phyloP scores from a whole-genome alignment of 148 eudicot species.

The Beta vulgaris region DNA sequence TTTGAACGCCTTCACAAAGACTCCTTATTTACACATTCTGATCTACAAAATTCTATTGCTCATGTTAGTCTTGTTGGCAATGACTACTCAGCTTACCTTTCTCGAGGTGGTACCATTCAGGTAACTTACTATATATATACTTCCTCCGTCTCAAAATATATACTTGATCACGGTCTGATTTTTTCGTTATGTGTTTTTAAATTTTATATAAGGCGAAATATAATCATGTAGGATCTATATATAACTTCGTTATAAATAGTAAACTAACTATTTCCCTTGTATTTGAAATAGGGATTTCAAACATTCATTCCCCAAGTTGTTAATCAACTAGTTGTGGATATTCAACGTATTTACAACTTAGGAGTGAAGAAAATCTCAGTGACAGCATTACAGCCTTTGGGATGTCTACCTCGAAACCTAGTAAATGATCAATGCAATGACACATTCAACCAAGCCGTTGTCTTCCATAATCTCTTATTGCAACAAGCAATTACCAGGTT shows the following conservation, averaged over 20 bases:
- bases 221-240: too few species aligned
- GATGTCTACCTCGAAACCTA: slow-evolving; percentile 62
- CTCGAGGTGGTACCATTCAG: slow-evolving; percentile 47
- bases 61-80: slow-evolving; percentile 68
- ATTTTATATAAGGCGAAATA: too few species aligned
- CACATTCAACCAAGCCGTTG: slow-evolving; percentile 22
- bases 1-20: slow-evolving; percentile 40
- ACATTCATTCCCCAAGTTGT: slow-evolving; percentile 45
- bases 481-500: slow-evolving; percentile 25
- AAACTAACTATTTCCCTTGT: background rate
- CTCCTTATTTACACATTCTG: slow-evolving; percentile 31
- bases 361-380: slow-evolving; percentile 64
- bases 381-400: slow-evolving; percentile 60
- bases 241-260: background rate
- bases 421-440: slow-evolving; percentile 24
- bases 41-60: slow-evolving; percentile 48
- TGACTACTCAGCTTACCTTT: slow-evolving; percentile 52
- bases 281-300: slow-evolving; percentile 44
- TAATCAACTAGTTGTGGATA: slow-evolving; percentile 44
- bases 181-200: too few species aligned
- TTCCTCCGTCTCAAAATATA: too few species aligned
- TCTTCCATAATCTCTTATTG: slow-evolving; percentile 28
- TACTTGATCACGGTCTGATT: too few species aligned
- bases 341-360: slow-evolving; percentile 43
- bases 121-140: slow-evolving; percentile 31